A percentile compares a stretch with the other conserved stretches of the same genome.
Conservation (phyloP, 2,329 filamentous ascomycete genomes). For the Monosporascus sp. region DNA sequence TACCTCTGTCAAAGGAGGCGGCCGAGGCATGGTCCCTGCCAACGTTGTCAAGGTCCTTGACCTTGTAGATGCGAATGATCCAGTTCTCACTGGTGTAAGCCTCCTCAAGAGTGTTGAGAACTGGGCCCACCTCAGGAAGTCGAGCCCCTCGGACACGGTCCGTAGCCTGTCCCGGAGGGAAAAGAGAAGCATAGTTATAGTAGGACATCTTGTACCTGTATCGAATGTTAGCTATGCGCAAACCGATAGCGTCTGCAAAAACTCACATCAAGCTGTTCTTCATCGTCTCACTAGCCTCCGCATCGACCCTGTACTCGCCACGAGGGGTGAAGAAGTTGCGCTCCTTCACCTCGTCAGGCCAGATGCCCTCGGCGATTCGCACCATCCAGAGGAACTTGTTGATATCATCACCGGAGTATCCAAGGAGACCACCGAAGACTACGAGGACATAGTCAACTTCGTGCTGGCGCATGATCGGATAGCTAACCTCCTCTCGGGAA, state of each 20-base stretch:
- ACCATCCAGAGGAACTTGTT: constrained; percentile 99
- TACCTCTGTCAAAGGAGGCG: constrained; percentile 67
- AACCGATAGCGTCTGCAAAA: not conserved
- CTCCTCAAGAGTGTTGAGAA: constrained; percentile 86
- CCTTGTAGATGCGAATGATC: constrained; percentile 99
- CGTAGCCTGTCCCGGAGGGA: constrained; percentile 82
- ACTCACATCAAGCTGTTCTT: constrained; percentile 98
- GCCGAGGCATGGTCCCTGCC: constrained; percentile 75
- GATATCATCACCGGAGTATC: constrained; percentile 97
- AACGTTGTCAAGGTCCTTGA: constrained; percentile 96
- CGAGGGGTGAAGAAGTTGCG: constrained; percentile 90
- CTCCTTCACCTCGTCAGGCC: constrained; percentile 98
- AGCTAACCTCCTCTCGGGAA: constrained; percentile 94
- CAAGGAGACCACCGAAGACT: constrained; percentile 90
- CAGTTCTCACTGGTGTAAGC: constrained; percentile 99
- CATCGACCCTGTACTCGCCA: constrained; percentile 92
- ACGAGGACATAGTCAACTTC: constrained; percentile 98
- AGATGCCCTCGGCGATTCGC: constrained; percentile 96
- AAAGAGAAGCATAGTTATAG: constrained; percentile 91
- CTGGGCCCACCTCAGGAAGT: constrained; percentile 78
- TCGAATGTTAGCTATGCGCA: constrained; percentile 18
- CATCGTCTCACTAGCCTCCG: constrained; percentile 92
- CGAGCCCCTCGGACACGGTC: constrained; percentile 81
- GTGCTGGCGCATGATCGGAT: constrained; percentile 96
- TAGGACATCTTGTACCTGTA: constrained; percentile 99